Evolutionary conservation across 257 asterid species (phyloP), one percentile per base, ranked within the genome.

Genomic region (Datura wrightii): DNA sequence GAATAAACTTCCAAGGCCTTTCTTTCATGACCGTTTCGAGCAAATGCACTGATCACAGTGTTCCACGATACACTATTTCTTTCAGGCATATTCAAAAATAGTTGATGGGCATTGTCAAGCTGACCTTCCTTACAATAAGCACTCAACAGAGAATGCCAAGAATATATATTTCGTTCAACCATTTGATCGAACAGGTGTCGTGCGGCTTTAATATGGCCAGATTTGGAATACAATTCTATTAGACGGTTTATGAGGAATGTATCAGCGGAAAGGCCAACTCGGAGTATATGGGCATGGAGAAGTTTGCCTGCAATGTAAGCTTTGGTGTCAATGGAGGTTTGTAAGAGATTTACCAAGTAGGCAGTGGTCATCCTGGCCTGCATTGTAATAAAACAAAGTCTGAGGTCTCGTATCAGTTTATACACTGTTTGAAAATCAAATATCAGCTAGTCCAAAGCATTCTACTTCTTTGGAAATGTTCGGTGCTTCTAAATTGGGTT

Each of bases 51-150:
- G 59, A 85, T 85, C 62, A 85, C 46, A 14, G 79, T 82, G 71
- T 85, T 85, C 88, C 88, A 85, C 46, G 88, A 82, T 15, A 85
- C 85, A 53, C 42, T 59, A 52, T 85, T 85, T 80, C 74, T 71
- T 34, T 82, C 79, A 11, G 83, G 65, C 88, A 85, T 85, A 19
- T 74, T 74, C 69, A 9, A 66, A 48, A 85, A 85, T 60, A 85
- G 82, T 44, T 59, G 42, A 18, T 82, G 83, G 4, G 88, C 88
- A 62, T 72, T 18, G 42, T 62, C 83, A 10, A 85, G 71, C 15
- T 39, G 80, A 42, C 83, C 85, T 71, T 82, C 56, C 81, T 85
- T 85, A 54, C 88, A 84, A 37, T 85, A 85, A 2, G 80, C 88
- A 76, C 44, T 50, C 18, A 76, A 13, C 31, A 76, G 82, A 42